Percentiles rank a stretch among this genome's conserved stretches.
These are phyloP conservation scores for Metarhizium anisopliae DNA, from an alignment of 2,329 filamentous ascomycete genomes.

Conservation along the genomic window DNA sequence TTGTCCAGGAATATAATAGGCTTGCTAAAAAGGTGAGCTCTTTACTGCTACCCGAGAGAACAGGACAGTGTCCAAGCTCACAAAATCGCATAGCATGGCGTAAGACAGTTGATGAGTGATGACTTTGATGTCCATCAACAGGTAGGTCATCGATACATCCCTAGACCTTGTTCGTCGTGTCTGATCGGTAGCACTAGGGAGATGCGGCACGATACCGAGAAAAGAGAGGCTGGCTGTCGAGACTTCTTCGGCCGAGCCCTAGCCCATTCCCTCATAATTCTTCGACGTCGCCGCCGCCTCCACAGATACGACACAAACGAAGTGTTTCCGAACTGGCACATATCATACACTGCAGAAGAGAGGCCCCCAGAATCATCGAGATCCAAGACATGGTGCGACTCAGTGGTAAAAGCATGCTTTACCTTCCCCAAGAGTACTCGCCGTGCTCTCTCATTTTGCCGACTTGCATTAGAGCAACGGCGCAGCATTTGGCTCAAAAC, in stretches of 20 bases:
- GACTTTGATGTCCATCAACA: conserved; percentile 22
- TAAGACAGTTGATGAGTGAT: conserved; percentile 31
- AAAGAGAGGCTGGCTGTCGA: conserved; percentile 29
- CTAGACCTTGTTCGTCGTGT: not conserved
- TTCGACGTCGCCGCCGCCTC: conserved; percentile 5
- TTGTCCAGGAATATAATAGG: conserved; percentile 51
- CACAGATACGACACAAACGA: conserved; percentile 30
- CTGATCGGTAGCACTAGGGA: conserved; percentile 8
- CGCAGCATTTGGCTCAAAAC: conserved; percentile 53
- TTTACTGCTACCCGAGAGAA: not conserved
- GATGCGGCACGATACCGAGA: conserved; percentile 13
- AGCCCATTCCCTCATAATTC: conserved; percentile 8
- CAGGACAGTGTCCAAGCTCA: not conserved
- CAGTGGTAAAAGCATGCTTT: conserved; percentile 53
- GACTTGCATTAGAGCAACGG: conserved; percentile 57
- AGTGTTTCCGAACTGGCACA: conserved; percentile 48
- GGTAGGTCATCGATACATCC: conserved; percentile 18
- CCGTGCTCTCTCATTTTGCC: conserved; percentile 49
- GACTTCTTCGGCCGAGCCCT: conserved; percentile 21
- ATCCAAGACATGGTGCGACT: conserved; percentile 52
- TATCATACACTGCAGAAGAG: conserved; percentile 33
- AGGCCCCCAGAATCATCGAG: conserved; percentile 38
- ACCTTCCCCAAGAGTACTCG: conserved; percentile 50
- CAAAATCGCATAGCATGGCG: conserved; percentile 36
- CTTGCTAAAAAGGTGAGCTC: conserved; percentile 45